Conservation (phyloP, 495 filamentous ascomycete genomes). For the Pyronema domesticum region DNA sequence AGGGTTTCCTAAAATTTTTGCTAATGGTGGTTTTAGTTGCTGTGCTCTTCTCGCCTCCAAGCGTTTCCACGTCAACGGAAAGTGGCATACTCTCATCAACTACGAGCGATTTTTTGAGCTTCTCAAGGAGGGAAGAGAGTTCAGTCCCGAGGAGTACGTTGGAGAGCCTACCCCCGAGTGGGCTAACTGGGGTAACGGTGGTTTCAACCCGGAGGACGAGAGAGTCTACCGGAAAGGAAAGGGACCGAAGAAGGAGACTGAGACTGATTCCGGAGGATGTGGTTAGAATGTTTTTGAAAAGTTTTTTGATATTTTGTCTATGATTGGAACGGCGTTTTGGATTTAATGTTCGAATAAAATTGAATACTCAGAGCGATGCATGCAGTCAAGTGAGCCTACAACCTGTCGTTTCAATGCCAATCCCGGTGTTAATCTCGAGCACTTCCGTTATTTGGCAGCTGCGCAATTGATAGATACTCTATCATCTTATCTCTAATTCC, state of each 20-base stretch:
- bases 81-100: slow-evolving; percentile 83
- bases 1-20: background rate
- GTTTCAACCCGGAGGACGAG: slow-evolving; percentile 79
- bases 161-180: slow-evolving; percentile 67
- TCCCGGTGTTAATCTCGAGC: too few relatives aligned
- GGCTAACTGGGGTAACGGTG: slow-evolving; percentile 86
- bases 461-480: too few relatives aligned
- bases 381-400: too few relatives aligned
- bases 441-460: too few relatives aligned
- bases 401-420: too few relatives aligned
- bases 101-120: slow-evolving; percentile 78
- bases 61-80: slow-evolving; percentile 51
- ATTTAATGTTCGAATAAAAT: too few relatives aligned
- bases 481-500: too few relatives aligned
- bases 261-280: background rate
- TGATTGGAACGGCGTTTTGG: too few relatives aligned
- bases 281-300: background rate
- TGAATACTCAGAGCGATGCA: too few relatives aligned
- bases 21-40: slow-evolving; percentile 38
- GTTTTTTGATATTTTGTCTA: too few relatives aligned
- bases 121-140: slow-evolving; percentile 52
- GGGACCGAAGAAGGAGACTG: slow-evolving; percentile 5
- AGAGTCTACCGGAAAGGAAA: slow-evolving; percentile 69
- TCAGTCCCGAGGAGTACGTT: slow-evolving; percentile 80
- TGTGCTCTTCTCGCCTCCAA: slow-evolving; percentile 70